Base-by-base conservation (phyloP, 129 eudicot species). In the Chrysanthemum lavandulifolium region DNA sequence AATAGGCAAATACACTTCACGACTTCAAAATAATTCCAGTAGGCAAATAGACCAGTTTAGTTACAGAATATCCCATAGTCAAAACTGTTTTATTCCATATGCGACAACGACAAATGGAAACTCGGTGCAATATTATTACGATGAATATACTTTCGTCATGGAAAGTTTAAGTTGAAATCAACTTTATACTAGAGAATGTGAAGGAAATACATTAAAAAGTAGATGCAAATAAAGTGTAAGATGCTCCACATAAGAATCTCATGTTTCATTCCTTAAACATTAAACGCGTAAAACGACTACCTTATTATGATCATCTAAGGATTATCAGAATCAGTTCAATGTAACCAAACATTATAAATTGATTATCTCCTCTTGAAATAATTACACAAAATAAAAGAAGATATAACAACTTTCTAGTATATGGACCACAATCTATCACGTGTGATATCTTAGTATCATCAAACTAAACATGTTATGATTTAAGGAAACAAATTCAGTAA, bases 341-440 rank as follows among this genome's bases (percentile, higher is more conserved):
- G 47, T 40, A 40, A 2, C 47, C 10, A 7, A 40, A 40, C 47
- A 40, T 10, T 40, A 40, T 40, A 15, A 69, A 36, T 36, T 40
- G 0, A 40, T 40, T 40, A 0, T 40, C 10, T 40, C 47, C 10
- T 6, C 47, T 40, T 7, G 5, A 33, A 31, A 25, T 1, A n/a
- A n/a, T n/a, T n/a, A n/a, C 29, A 25, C 29, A 25, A 25, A 25
- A 25, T 25, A 29, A 40, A 40, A 36, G 1, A 6, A 36, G 45
- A 36, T 36, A 36, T 6, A 36, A 6, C 10, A 40, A 40, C 10
- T 6, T 40, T 40, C 47, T 40, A 21, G 2, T 58, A 12, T 58
- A 25, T 73, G 50, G 78, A 62, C 54, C 51, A 73, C 56, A 29
- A n/a, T n/a, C n/a, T n/a, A n/a, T n/a, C n/a, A n/a, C 33, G 33